Evolutionary conservation across 176 grass and related monocot genomes (phyloP).

Genomic region (Poa annua): DNA sequence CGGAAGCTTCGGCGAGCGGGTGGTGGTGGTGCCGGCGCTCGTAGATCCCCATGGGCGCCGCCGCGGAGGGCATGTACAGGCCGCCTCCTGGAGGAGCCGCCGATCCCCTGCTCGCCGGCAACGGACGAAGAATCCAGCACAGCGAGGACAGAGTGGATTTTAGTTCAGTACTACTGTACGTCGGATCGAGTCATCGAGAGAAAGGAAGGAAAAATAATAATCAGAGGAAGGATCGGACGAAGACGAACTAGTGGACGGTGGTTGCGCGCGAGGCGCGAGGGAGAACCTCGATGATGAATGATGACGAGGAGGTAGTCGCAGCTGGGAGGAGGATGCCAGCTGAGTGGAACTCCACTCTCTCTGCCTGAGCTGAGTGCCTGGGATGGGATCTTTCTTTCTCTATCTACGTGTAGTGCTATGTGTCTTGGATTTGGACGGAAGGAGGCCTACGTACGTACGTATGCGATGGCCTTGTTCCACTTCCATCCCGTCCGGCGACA

Average conservation of each 20-base stretch:
- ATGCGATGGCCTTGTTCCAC: neutral
- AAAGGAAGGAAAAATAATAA: neutral
- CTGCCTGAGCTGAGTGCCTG: too few species aligned
- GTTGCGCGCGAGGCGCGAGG: neutral
- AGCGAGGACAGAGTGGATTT: neutral
- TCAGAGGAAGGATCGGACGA: too few species aligned
- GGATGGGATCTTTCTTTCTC: neutral
- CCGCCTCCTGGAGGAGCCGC: neutral
- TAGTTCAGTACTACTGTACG: too few species aligned
- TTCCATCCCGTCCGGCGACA: too few species aligned
- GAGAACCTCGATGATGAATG: neutral
- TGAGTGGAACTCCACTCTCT: slow-evolving; percentile 1
- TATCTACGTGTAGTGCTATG: too few species aligned
- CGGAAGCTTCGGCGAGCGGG: neutral
- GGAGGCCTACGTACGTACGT: neutral
- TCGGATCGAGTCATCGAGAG: neutral
- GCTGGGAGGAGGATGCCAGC: neutral
- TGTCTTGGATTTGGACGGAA: neutral
- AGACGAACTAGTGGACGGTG: neutral
- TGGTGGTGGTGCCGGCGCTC: slow-evolving; percentile 19
- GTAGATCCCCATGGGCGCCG: slow-evolving; percentile 46
- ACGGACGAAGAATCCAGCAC: neutral
- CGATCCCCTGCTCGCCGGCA: slow-evolving; percentile 28
- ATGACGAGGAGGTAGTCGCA: neutral
- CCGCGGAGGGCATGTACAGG: slow-evolving; percentile 31